Base-by-base conservation (phyloP, 2,329 filamentous ascomycete species). In the Pleurostoma richardsiae region DNA sequence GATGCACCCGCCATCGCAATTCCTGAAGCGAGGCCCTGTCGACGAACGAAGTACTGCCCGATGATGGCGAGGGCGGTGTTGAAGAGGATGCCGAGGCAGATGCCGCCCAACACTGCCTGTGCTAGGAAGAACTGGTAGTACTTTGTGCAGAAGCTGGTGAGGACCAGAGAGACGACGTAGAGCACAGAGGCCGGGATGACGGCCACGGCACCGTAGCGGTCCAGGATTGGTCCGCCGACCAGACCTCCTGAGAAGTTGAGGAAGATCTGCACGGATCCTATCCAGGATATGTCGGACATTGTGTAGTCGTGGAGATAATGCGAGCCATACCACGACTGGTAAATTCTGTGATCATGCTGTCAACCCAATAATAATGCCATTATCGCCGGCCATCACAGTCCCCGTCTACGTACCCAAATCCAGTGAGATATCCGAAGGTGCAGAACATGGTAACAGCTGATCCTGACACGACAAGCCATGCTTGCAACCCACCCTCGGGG, bases 391-490 rank as follows among this genome's bases (percentile, higher is more conserved):
- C n/a, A 8, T 36, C 33, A 36, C 33, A 36, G 33, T 36, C n/a
- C 3, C 70, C 46, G 1, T 67, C 44, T 46, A 71, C 65, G 55
- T 58, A 71, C 59, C 54, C 71, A 36, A 70, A 72, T 0, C 65
- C 67, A 49, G 72, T 73, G 39, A 62, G 50, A 44, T 68, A 71
- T 4, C 69, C 70, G 2, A 73, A 54, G 3, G 55, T 58, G 5
- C 58, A 65, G 51, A 72, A 70, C 46, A 70, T 62, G 19, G 61
- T 53, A 5, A 52, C 59, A 1, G 56, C 61, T 4, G 59, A 59
- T 6, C 66, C 68, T 4, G 60, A 52, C 0, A 66, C 68, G 3
- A 67, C 67, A 0, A 70, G 58, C 69, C 69, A 72, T 3, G 69
- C 69, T 51, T 59, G 42, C 28, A 65, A 10, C 29, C 68, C 64